A percentile compares a stretch with the other conserved stretches of the same genome.
These are phyloP conservation scores for Diaporthe sp. DNA, from an alignment of 2,329 filamentous ascomycete species.

Conservation along the genomic window DNA sequence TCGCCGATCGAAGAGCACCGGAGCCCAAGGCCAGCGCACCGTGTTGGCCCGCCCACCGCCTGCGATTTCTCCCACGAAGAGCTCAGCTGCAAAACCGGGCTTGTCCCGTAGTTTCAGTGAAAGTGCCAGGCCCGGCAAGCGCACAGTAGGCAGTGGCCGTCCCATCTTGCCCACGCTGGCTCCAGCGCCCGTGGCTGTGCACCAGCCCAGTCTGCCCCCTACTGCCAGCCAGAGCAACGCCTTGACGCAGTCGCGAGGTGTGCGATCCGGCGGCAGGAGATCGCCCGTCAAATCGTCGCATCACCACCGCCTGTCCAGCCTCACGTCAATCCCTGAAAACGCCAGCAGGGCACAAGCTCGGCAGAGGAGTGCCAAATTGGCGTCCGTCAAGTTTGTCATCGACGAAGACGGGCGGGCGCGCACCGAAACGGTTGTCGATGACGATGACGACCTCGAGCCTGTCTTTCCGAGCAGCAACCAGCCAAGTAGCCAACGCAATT, in stretches of 20 bases:
- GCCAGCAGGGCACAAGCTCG: conserved; percentile 55
- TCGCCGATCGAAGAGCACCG: conserved; percentile 62
- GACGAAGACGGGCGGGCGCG: conserved; percentile 72
- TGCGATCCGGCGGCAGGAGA: conserved; percentile 59
- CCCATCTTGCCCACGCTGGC: conserved; percentile 62
- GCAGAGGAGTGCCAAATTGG: conserved; percentile 54
- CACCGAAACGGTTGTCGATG: conserved; percentile 65
- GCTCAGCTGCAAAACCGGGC: conserved; percentile 61
- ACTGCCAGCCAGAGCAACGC: conserved; percentile 39
- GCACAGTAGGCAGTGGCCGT: conserved; percentile 52
- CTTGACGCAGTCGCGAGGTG: conserved; percentile 53
- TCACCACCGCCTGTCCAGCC: conserved; percentile 64
- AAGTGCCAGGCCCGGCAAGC: conserved; percentile 59
- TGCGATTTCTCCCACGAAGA: conserved; percentile 63
- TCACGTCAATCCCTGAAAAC: conserved; percentile 71
- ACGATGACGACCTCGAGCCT: conserved; percentile 49
- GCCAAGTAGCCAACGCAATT: conserved; percentile 14
- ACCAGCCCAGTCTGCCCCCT: conserved; percentile 36
- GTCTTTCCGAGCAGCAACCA: conserved; percentile 56
- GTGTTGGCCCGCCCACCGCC: conserved; percentile 57
- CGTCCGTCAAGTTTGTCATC: conserved; percentile 74
- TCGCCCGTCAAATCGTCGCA: conserved; percentile 64
- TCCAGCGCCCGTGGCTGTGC: conserved; percentile 56
- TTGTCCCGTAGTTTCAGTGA: conserved; percentile 70
- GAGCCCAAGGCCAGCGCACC: conserved; percentile 58